These are phyloP conservation scores for Boeremia exigua DNA, from an alignment of 2,329 filamentous ascomycete genomes.

Conservation along the genomic window DNA sequence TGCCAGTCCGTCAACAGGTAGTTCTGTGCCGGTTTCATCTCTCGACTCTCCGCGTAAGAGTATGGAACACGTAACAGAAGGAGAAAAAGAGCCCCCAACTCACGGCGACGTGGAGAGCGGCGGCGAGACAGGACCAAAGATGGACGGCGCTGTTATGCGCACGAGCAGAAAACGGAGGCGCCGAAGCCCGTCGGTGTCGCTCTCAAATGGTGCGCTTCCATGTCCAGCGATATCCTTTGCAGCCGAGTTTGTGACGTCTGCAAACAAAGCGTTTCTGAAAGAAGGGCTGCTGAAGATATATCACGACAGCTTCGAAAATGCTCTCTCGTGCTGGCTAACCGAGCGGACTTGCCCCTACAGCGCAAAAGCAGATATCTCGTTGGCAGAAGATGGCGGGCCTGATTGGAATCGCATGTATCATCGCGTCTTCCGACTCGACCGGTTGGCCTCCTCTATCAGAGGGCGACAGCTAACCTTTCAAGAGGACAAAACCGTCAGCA, in stretches of 20 bases:
- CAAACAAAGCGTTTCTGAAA: constrained; percentile 51
- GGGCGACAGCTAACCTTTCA: constrained; percentile 50
- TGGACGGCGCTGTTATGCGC: constrained; percentile 17
- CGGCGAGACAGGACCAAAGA: constrained; percentile 11
- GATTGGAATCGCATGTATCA: constrained; percentile 60
- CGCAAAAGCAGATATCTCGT: constrained; percentile 34
- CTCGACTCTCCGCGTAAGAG: constrained; percentile 31
- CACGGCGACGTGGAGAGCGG: neutral
- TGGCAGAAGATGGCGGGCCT: constrained; percentile 46
- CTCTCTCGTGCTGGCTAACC: constrained; percentile 61
- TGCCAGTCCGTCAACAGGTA: constrained; percentile 19
- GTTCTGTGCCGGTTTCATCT: constrained; percentile 38
- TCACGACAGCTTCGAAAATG: constrained; percentile 62
- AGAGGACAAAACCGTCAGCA: constrained; percentile 54
- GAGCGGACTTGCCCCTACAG: constrained; percentile 61
- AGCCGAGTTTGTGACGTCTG: constrained; percentile 41
- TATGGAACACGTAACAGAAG: constrained; percentile 17
- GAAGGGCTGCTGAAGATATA: constrained; percentile 58
- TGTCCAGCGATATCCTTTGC: constrained; percentile 29
- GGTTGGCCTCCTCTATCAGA: constrained; percentile 49
- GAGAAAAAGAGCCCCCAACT: neutral
- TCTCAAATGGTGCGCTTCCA: constrained; percentile 26
- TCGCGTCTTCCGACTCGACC: constrained; percentile 58
- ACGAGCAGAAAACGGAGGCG: constrained; percentile 34
- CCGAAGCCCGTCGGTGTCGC: constrained; percentile 28